Evolutionary conservation across 2,329 filamentous ascomycete species (phyloP).

Genomic region (Stemphylium vesicarium): DNA sequence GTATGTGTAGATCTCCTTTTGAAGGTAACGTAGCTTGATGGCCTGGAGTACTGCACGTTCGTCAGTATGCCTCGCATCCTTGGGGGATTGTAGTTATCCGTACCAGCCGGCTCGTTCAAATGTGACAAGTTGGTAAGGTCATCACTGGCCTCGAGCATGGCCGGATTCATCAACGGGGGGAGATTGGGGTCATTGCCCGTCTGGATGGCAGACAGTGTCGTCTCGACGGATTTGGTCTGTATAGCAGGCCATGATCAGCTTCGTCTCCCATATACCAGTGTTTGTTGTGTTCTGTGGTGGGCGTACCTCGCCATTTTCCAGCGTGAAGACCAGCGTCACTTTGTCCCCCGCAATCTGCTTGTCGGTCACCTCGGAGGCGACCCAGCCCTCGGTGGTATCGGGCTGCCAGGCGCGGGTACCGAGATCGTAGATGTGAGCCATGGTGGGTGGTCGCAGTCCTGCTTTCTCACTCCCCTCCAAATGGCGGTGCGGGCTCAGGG

Average conservation of each 20-base stretch:
- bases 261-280: not conserved
- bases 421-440: conserved; percentile 95
- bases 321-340: conserved; percentile 82
- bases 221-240: conserved; percentile 80
- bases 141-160: conserved; percentile 98
- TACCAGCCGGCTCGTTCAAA: conserved; percentile 97
- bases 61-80: conserved; percentile 32
- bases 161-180: conserved; percentile 95
- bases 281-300: not conserved
- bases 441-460: conserved; percentile 48
- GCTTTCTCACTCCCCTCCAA: conserved; percentile 33
- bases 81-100: conserved; percentile 26
- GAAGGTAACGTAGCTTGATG: conserved; percentile 93
- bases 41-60: conserved; percentile 81
- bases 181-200: conserved; percentile 78
- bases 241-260: conserved; percentile 20
- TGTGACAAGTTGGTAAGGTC: conserved; percentile 97
- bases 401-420: conserved; percentile 99
- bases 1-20: conserved; percentile 99
- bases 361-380: conserved; percentile 90
- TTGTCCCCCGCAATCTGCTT: conserved; percentile 86
- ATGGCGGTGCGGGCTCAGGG: conserved; percentile 30
- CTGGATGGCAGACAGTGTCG: conserved; percentile 76
- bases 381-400: conserved; percentile 93
- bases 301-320: conserved; percentile 89